A percentile compares a stretch with the other conserved stretches of the same genome.
Conservation (phyloP, 768 basidiomycete genomes). For the Pisolithus sp. region DNA sequence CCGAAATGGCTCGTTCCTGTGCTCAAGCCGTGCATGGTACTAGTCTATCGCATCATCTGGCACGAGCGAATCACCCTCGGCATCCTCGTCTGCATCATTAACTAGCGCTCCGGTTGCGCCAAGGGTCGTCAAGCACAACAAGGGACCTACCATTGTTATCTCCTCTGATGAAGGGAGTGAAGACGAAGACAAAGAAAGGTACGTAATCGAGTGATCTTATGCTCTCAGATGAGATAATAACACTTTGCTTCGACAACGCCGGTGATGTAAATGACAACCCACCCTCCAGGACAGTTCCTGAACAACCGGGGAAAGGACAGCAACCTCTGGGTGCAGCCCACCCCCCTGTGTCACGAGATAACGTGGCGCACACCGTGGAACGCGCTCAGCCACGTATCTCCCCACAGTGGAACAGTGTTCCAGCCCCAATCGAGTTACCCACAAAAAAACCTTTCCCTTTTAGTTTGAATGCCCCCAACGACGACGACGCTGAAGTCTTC, state of each 20-base stretch:
- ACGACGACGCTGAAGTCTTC: slow-evolving; percentile 18
- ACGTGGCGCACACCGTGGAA: slow-evolving; percentile 15
- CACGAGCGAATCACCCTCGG: slow-evolving; percentile 8
- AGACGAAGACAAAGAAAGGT: not conserved
- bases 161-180: slow-evolving; percentile 28
- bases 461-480: not conserved
- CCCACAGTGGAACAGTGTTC: slow-evolving; percentile 20
- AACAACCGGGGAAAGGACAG: slow-evolving; percentile 2
- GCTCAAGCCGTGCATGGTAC: not conserved
- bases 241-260: not conserved
- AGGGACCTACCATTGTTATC: slow-evolving; percentile 16
- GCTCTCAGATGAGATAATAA: not conserved
- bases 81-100: slow-evolving; percentile 11
- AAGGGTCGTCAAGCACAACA: slow-evolving; percentile 3
- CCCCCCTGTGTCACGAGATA: slow-evolving; percentile 11
- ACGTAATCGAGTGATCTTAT: slow-evolving; percentile 5
- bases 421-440: slow-evolving; percentile 28
- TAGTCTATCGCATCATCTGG: slow-evolving; percentile 22
- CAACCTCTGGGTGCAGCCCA: not conserved
- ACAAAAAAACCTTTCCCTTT: slow-evolving; percentile 9
- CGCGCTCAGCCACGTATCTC: slow-evolving; percentile 11
- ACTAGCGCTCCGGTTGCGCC: not conserved
- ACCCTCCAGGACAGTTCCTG: slow-evolving; percentile 1
- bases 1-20: not conserved
- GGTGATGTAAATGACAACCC: not conserved